A percentile compares a stretch with the other conserved stretches of the same genome.
Evolutionary conservation across 192 early-diverging fungal genomes (phyloP).

Genomic region (Chytriomyces hyalinus): DNA sequence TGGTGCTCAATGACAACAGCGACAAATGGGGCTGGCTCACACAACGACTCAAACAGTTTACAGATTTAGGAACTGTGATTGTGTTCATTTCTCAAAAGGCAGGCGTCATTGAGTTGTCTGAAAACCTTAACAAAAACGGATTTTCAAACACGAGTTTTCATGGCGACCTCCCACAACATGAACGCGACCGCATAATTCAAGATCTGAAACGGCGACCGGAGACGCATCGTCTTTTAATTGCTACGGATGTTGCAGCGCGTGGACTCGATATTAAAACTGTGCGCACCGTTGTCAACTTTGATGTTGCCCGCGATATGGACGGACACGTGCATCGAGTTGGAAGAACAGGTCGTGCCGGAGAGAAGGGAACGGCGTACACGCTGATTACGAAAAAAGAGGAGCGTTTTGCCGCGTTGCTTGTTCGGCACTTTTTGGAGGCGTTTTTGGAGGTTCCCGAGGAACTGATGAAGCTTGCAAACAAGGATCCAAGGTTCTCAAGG

Average conservation of each 20-base stretch:
- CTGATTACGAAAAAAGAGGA: conserved; percentile 91
- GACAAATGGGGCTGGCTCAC: conserved; percentile 81
- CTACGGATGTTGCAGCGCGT: conserved; percentile 66
- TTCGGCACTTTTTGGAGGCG: conserved; percentile 74
- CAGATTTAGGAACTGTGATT: conserved; percentile 69
- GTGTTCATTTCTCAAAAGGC: conserved; percentile 79
- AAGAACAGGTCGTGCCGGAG: conserved; percentile 94
- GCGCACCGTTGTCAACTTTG: conserved; percentile 80
- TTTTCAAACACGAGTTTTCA: conserved; percentile 70
- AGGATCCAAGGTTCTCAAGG: conserved; percentile 70
- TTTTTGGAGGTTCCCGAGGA: conserved; percentile 79
- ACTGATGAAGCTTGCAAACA: conserved; percentile 85
- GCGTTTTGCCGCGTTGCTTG: conserved; percentile 47
- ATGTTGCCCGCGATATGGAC: conserved; percentile 82
- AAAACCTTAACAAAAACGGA: conserved; percentile 63
- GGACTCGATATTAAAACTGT: conserved; percentile 82
- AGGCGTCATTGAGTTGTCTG: conserved; percentile 70
- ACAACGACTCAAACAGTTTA: conserved; percentile 55
- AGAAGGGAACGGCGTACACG: conserved; percentile 89
- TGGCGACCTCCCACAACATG: conserved; percentile 77
- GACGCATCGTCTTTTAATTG: conserved; percentile 50
- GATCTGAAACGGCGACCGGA: conserved; percentile 72
- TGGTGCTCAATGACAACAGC: conserved; percentile 67
- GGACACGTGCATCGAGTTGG: conserved; percentile 90
- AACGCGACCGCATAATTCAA: conserved; percentile 73